Evolutionary conservation across 2,329 filamentous ascomycete species (phyloP).

Genomic region (Pseudocercospora fijiensis): DNA sequence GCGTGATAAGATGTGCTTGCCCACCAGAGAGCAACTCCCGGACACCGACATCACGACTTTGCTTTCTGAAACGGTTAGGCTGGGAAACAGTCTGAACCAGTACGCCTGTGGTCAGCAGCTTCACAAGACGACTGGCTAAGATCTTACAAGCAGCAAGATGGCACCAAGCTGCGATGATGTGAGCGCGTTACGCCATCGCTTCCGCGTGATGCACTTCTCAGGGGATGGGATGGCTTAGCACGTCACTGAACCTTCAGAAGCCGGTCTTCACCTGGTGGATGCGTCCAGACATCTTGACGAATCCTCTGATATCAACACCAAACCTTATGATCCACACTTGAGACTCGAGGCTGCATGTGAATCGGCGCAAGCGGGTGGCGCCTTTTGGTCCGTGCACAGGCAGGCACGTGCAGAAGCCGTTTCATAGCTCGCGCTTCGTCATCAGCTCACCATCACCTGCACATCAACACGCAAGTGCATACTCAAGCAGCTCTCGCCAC

Average conservation of each 20-base stretch:
- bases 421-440: not conserved
- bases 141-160: not conserved
- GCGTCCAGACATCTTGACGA: constrained; percentile 8
- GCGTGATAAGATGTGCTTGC: not conserved
- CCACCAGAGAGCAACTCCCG: not conserved
- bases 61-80: not conserved
- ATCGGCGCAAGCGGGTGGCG: too few species aligned
- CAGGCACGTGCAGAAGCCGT: too few species aligned
- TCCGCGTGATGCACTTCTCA: constrained; percentile 3
- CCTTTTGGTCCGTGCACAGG: too few species aligned
- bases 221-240: not conserved
- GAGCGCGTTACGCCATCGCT: constrained; percentile 2
- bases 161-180: not conserved
- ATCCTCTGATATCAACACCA: not conserved
- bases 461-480: not conserved
- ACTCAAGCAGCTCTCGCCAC: not conserved
- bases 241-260: constrained; percentile 7
- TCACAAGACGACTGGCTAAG: not conserved
- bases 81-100: not conserved
- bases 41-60: not conserved
- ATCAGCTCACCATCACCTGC: not conserved
- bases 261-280: constrained; percentile 13
- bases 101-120: not conserved
- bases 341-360: too few species aligned
- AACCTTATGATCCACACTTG: too few species aligned